A percentile compares a stretch with the other conserved stretches of the same genome.
These are phyloP conservation scores for Aspergillus neoniger DNA, from an alignment of 2,329 filamentous ascomycete species.

Conservation along the genomic window DNA sequence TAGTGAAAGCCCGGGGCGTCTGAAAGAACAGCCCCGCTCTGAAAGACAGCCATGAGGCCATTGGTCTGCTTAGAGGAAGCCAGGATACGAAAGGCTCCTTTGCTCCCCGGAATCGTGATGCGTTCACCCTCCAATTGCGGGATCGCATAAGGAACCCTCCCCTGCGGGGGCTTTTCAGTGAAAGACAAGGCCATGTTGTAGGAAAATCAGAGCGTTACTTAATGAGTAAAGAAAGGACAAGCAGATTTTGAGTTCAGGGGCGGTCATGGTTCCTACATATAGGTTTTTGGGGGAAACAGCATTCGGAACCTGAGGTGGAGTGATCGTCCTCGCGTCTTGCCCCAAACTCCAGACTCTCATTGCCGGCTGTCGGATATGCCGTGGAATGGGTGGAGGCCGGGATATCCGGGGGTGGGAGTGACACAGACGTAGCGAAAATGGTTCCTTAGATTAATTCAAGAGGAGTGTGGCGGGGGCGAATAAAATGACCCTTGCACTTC, in stretches of 20 bases:
- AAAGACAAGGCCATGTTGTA: constrained; percentile 29
- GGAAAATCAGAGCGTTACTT: background rate
- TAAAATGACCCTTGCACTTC: too few species aligned
- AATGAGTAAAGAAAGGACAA: background rate
- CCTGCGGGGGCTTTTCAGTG: constrained; percentile 38
- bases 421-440: background rate
- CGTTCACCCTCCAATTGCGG: constrained; percentile 55
- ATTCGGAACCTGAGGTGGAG: background rate
- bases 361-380: constrained; percentile 12
- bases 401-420: constrained; percentile 7
- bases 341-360: background rate
- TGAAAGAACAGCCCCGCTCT: constrained; percentile 49
- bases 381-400: constrained; percentile 2
- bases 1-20: constrained; percentile 55
- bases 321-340: background rate
- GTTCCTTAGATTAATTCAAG: background rate
- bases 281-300: background rate
- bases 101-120: constrained; percentile 56
- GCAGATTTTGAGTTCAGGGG: background rate
- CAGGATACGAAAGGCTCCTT: constrained; percentile 54
- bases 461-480: background rate
- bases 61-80: constrained; percentile 56
- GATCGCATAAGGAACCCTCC: constrained; percentile 49
- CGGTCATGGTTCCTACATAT: background rate
- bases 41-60: constrained; percentile 54